Evolutionary conservation across 1,284 basidiomycete genomes (phyloP), one percentile per base, ranked within the genome.

Genomic region (Rhodotorula glutinis): DNA sequence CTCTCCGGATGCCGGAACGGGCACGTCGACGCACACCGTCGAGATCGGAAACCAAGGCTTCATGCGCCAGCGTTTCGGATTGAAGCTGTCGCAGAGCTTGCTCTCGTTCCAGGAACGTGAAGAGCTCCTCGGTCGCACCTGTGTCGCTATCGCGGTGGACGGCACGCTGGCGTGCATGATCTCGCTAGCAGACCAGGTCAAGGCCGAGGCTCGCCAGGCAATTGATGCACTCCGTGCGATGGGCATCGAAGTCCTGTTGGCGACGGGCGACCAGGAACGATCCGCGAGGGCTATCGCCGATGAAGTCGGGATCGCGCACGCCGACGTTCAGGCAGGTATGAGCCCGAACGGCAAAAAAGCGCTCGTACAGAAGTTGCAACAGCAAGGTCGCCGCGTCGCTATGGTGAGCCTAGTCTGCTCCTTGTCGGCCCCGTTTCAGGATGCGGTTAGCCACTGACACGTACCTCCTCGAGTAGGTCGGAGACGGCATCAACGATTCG

Each of bases 401-500:
- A 95, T 96, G 92, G 93, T 90, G 73, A 41, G 53, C 25, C 21
- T 57, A 9, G 1, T 21, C 33, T 46, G n/a, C n/a, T n/a, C n/a
- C n/a, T n/a, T n/a, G n/a, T n/a, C n/a, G n/a, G n/a, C n/a, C n/a
- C n/a, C n/a, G n/a, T n/a, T n/a, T n/a, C n/a, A n/a, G n/a, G n/a
- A n/a, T n/a, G n/a, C n/a, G n/a, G n/a, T n/a, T n/a, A n/a, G 63
- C 25, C 3, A 44, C 53, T 65, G 60, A 73, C 27, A 65, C 75
- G 40, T 16, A 40, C 4, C 25, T 44, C 76, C 76, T 21, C 4
- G 11, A 14, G 27, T 76, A 93, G 92, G 92, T 99, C 57, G 96
- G 96, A 27, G 96, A 99, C 78, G 96, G 96, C 25, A 96, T 98
- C 81, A 98, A 99, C 79, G 96, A 99, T 78, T 95, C 93, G 1